Base-by-base conservation (phyloP, 1,139 yeast species). In the Scheffersomyces stambukii region DNA sequence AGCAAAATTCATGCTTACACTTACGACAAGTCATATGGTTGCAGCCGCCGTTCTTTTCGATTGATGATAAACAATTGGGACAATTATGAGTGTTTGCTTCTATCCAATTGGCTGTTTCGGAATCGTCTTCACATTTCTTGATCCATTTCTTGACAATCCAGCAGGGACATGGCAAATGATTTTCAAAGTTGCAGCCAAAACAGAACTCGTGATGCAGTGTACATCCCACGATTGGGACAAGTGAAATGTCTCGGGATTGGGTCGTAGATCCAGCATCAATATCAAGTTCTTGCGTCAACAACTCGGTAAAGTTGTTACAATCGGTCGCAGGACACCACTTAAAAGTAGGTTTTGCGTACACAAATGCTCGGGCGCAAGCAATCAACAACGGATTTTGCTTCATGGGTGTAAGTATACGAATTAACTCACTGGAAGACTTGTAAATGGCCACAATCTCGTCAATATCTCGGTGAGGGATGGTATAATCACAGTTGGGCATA, bases 11-110 rank as follows among this genome's bases (percentile, higher is more conserved):
- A 50, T 75, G 60, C 8, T 54, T 52, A 54, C 99, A 91, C 38
- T 78, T 81, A 5, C 74, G 64, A 53, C 99, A 91, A 0, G 78
- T 72, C 96, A 91, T 89, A 57, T 91, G 98, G 57, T 91, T 89
- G 57, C 97, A 91, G 0, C 97, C 97, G 17, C 96, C 97, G 50
- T 81, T 82, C 50, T 89, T 83, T 46, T 84, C 88, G 37, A 80
- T 80, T n/a, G 66, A 55, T 1, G 79, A 51, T 13, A 52, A 56
- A 54, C 91, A 81, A 39, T 69, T 62, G 3, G 93, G 89, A 50
- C 98, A 91, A 28, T 75, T 74, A 45, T 86, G 82, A 2, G 98
- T 88, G 52, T 91, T 80, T 3, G 85, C 80, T n/a, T 77, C 70
- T 19, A 91, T 79, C 97, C 97, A 91, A 45, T 81, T 76, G 2